Evolutionary conservation across 495 filamentous ascomycete genomes (phyloP).

Genomic region (Pyrenula massariospora): DNA sequence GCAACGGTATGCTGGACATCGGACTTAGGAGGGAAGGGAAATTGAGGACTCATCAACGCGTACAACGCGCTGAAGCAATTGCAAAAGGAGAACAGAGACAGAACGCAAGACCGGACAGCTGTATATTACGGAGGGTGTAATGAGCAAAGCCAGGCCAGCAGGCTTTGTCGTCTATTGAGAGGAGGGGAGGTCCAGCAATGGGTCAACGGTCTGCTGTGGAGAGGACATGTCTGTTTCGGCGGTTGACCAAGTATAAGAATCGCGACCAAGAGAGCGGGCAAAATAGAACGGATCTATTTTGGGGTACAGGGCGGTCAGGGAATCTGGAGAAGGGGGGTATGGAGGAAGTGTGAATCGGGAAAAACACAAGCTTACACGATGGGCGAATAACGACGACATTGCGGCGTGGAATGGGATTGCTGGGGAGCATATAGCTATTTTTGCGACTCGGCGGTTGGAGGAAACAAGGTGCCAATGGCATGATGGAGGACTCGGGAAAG

Average conservation of each 20-base stretch:
- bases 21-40: slow-evolving; percentile 2
- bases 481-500: too few species aligned
- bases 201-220: background rate
- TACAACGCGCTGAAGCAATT: slow-evolving; percentile 2
- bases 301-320: background rate
- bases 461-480: background rate
- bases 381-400: background rate
- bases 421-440: background rate
- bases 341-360: background rate
- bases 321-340: background rate
- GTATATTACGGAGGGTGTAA: slow-evolving; percentile 10
- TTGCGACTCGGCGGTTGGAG: background rate
- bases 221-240: background rate
- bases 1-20: background rate
- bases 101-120: slow-evolving; percentile 15
- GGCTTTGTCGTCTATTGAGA: slow-evolving; percentile 12
- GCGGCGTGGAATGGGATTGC: background rate
- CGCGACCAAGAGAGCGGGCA: background rate
- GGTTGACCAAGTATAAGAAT: background rate
- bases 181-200: slow-evolving; percentile 1
- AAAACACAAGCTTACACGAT: background rate
- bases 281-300: background rate
- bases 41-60: slow-evolving; percentile 3
- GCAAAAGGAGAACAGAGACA: background rate
- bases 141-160: slow-evolving; percentile 27